Percentiles rank a stretch among this genome's conserved stretches.
Conservation (phyloP, 2,329 filamentous ascomycete species). For the Neonectria faginata region DNA sequence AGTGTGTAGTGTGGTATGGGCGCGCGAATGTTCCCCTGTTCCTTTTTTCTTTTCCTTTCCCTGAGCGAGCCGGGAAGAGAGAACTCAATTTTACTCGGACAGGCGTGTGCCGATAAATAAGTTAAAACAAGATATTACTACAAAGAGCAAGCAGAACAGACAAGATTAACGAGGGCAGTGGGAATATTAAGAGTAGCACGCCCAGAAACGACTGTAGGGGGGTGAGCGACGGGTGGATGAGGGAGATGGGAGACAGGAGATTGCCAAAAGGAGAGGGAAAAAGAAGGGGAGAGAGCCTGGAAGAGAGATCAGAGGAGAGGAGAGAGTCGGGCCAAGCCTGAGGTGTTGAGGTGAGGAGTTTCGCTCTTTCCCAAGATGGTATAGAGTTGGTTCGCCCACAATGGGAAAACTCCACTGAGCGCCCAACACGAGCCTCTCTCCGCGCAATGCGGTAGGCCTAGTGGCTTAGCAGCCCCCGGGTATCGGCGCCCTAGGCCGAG, state of each 20-base stretch:
- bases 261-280: constrained; percentile 14
- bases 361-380: constrained; percentile 26
- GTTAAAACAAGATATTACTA: constrained; percentile 17
- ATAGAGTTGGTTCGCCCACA: constrained; percentile 23
- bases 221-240: constrained; percentile 12
- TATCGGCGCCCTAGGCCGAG: background rate
- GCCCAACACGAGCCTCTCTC: background rate
- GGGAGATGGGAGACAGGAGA: constrained; percentile 3
- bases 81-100: constrained; percentile 1
- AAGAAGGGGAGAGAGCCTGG: background rate
- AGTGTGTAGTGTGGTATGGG: background rate
- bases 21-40: constrained; percentile 5
- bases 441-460: background rate
- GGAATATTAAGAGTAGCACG: constrained; percentile 39
- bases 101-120: background rate
- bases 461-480: background rate
- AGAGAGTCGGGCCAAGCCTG: background rate
- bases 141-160: constrained; percentile 24
- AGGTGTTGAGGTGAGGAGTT: constrained; percentile 15
- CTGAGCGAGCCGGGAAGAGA: constrained; percentile 8
- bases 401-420: background rate
- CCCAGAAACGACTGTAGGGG: constrained; percentile 36
- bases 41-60: background rate
- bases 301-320: background rate
- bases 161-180: constrained; percentile 26